Base-by-base conservation (phyloP, 2,329 filamentous ascomycete genomes). In the Macroventuria anomochaeta region DNA sequence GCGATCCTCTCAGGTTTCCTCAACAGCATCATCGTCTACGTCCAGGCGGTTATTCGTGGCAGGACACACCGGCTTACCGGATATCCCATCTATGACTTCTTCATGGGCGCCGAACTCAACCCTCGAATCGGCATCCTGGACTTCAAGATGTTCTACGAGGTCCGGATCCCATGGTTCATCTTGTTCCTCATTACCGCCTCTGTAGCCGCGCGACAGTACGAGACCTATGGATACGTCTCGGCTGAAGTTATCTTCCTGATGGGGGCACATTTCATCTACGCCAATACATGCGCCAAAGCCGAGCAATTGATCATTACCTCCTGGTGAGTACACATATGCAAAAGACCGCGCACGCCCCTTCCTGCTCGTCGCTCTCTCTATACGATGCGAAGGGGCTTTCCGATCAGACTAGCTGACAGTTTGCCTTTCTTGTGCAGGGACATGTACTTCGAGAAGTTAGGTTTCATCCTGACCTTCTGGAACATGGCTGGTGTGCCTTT, bases 401-500 rank as follows among this genome's bases (percentile, higher is more conserved):
- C 4, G 10, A 46, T 33, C 3, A 20, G 8, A 11, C 8, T 31
- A 8, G 37, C 55, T 46, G 17, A 55, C 17, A 13, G 15, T 4
- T 2, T 17, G 10, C 32, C 36, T 32, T 21, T 38, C 32, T 34
- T 18, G 11, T 7, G 17, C 11, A 85, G 83, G 88, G 91, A 96
- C 69, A 96, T 96, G 88, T 96, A 95, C 80, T 93, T 91, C 67
- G 91, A 96, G 81, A 96, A 96, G 79, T 92, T 90, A 86, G 91
- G 91, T 39, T 96, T 96, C 80, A 96, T 96, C 91, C 84, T 96
- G 62, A 95, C 93, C 75, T 96, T 96, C 85, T 96, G 91, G 91
- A 96, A 96, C 76, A 80, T 96, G 71, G 91, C 91, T 40, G 91
- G 91, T 63, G 91, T 96, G 25, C 91, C 91, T n/a, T 82, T 96